Conservation (phyloP, 2,329 filamentous ascomycete species). For the Fusarium verticillioides region DNA sequence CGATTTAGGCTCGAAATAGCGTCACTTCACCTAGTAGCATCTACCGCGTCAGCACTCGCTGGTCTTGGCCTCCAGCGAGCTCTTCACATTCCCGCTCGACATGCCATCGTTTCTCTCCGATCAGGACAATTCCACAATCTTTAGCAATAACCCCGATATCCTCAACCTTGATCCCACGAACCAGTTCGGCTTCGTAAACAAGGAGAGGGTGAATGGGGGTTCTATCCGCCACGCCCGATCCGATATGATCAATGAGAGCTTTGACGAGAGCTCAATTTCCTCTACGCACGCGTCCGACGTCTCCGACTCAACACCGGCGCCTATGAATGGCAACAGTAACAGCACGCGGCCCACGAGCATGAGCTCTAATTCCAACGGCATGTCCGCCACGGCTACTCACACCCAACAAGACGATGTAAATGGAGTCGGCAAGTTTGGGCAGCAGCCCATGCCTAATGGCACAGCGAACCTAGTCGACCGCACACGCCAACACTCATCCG, state of each 20-base stretch:
- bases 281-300: conserved; percentile 64
- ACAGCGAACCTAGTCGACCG: conserved; percentile 46
- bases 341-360: conserved; percentile 63
- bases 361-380: conserved; percentile 68
- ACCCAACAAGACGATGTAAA: conserved; percentile 43
- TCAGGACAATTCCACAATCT: conserved; percentile 56
- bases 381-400: conserved; percentile 52
- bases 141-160: conserved; percentile 56
- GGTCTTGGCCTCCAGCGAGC: conserved; percentile 39
- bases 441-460: conserved; percentile 45
- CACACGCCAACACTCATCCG: conserved; percentile 35
- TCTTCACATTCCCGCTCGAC: conserved; percentile 47
- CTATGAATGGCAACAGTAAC: conserved; percentile 57
- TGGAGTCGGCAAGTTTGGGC: conserved; percentile 33
- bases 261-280: conserved; percentile 65
- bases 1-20: conserved; percentile 34
- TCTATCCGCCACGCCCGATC: conserved; percentile 55
- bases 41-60: conserved; percentile 40
- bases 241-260: conserved; percentile 62
- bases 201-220: conserved; percentile 51
- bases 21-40: conserved; percentile 42
- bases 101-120: conserved; percentile 68
- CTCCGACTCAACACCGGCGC: conserved; percentile 58
- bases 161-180: conserved; percentile 57
- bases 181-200: conserved; percentile 50